Base-by-base conservation (phyloP, 495 filamentous ascomycete species). In the Aspergillus taichungensis region DNA sequence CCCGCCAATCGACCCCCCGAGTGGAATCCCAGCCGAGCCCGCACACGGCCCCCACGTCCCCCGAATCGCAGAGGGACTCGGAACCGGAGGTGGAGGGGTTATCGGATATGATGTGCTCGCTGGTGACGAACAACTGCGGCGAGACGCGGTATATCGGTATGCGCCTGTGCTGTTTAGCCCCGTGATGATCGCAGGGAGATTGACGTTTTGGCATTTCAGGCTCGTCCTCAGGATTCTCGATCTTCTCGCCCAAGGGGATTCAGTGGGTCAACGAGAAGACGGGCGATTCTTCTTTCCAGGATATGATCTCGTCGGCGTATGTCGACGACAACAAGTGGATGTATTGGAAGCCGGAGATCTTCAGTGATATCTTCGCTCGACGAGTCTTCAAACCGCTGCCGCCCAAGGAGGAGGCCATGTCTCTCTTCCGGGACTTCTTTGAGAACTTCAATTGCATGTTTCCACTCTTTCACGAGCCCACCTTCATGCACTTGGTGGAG, bases 261-360 rank as follows among this genome's bases (percentile, higher is more conserved):
- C 86, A 95, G 62, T 98, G 92, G 92, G 91, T 98, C 38, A 98
- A 95, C 53, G 85, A 95, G 51, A 97, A 95, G 69, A 96, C 89
- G 34, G 92, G 92, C 12, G 94, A 98, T 55, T 81, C 64, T 9
- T 94, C 88, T 0, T 98, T 98, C 63, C 87, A 95, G 63, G 82
- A 89, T 30, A 97, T 97, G 92, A 94, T 98, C 28, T 83, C 86
- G 1, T 79, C 82, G 34, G 79, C 83, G 2, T 84, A 82, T 12
- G 76, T 87, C 8, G 85, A 94, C 48, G 88, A 94, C 50, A 85
- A 89, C 57, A 94, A 91, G 62, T 95, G 86, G 87, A 85, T 85
- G 53, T 87, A 89, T 52, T 96, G 92, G 92, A 95, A 90, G 54
- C 87, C 88, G 6, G 90, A 96, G 57, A 83, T 96, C 30, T 98